Base-by-base conservation (phyloP, 495 filamentous ascomycete species). In the Xylaria bambusicola region DNA sequence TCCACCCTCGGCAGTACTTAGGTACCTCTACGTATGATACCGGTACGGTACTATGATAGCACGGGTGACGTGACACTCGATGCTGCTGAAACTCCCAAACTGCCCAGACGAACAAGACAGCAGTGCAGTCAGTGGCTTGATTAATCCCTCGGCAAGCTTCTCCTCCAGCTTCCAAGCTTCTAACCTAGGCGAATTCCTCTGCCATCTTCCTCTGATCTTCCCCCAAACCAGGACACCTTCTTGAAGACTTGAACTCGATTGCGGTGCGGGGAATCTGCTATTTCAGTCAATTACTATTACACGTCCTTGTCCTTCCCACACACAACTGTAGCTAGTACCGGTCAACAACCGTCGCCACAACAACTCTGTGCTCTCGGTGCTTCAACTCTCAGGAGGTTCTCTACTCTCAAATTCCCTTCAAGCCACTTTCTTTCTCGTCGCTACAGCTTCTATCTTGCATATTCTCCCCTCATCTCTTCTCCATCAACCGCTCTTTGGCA, bases 291-390 rank as follows among this genome's bases (percentile, higher is more conserved):
- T 24, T 9, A 24, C 21, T 24, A 33, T 50, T 27, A 50, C 49
- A 52, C 18, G 12, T 13, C 23, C 31, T 52, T 24, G 17, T 52
- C 27, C 33, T 20, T 1, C 20, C 12, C 3, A 15, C 24, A n/a
- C 26, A 50, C 48, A 23, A 17, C 46, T 3, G 36, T n/a, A n/a
- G n/a, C n/a, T n/a, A n/a, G n/a, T 13, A 6, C 36, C 36, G 29
- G 31, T 6, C 46, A 49, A 49, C 46, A 13, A 18, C 12, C 33
- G 17, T 13, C 21, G 29, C 35, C 35, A 29, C 23, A 27, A 9
- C 35, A 31, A 42, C 36, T 44, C 38, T 56, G 64, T 52, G 6
- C 35, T 41, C 26, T 53, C 35, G 50, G 17, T 26, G 17, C 15
- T 46, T 12, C 17, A 18, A n/a, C 42, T 10, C 42, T 13, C 20